These are phyloP conservation scores for Plantago ovata DNA, from an alignment of 257 asterid genomes.

Conservation along the genomic window DNA sequence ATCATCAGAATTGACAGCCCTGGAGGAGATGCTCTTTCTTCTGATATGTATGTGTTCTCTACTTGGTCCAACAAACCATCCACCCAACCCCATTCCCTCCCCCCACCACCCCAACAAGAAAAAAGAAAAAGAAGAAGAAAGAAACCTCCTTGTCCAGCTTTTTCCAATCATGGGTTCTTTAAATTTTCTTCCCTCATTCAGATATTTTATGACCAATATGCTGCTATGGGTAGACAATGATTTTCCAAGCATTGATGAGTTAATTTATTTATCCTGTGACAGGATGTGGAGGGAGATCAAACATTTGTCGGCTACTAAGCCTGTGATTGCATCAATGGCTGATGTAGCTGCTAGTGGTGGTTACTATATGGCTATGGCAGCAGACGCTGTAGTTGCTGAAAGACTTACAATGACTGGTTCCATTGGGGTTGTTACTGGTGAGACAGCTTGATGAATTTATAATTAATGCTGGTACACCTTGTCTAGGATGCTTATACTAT, in stretches of 20 bases:
- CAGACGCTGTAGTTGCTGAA: slow-evolving; percentile 59
- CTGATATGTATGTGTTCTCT: slow-evolving; percentile 61
- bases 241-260: too few species aligned
- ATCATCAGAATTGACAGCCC: slow-evolving; percentile 78
- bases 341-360: slow-evolving; percentile 91
- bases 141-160: too few species aligned
- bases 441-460: too few species aligned
- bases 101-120: too few species aligned
- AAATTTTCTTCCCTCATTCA: too few species aligned
- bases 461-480: too few species aligned
- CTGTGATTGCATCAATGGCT: slow-evolving; percentile 74
- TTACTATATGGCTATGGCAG: slow-evolving; percentile 73
- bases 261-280: neutral
- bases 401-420: slow-evolving; percentile 68
- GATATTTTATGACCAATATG: neutral
- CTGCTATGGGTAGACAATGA: too few species aligned
- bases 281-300: slow-evolving; percentile 84
- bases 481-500: too few species aligned
- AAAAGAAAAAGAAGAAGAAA: too few species aligned
- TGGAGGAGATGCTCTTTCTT: slow-evolving; percentile 87
- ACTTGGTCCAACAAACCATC: neutral
- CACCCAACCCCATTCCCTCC: too few species aligned
- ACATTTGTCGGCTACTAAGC: slow-evolving; percentile 55
- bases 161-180: too few species aligned
- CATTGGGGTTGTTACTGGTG: slow-evolving; percentile 69